These are phyloP conservation scores for Trichosporon sp. DNA, from an alignment of 1,284 basidiomycete species.

Conservation along the genomic window DNA sequence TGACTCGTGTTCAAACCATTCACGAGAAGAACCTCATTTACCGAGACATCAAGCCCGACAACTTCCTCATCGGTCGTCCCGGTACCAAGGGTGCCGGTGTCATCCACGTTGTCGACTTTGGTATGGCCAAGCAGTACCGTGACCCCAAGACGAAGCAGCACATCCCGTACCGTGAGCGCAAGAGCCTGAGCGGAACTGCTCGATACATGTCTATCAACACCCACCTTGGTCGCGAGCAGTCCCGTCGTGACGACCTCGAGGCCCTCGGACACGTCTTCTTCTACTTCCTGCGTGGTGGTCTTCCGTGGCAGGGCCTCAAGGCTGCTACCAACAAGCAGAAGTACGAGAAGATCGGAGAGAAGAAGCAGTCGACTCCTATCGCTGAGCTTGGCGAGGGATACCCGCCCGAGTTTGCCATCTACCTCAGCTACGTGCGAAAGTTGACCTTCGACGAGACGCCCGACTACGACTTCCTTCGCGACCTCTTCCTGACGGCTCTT, in stretches of 20 bases:
- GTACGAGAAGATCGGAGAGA: constrained; percentile 98
- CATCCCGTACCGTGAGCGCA: constrained; percentile 92
- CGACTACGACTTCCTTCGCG: constrained; percentile 91
- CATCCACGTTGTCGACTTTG: constrained; percentile 87
- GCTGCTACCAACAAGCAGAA: constrained; percentile 97
- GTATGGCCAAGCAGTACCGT: constrained; percentile 96
- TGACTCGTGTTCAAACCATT: constrained; percentile 86
- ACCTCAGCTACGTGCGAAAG: constrained; percentile 94
- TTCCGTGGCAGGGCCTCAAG: constrained; percentile 96
- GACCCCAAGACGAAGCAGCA: constrained; percentile 96
- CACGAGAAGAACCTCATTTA: constrained; percentile 98
- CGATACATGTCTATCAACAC: constrained; percentile 98
- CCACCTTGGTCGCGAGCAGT: constrained; percentile 91
- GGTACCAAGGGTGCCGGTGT: constrained; percentile 79
- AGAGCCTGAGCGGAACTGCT: constrained; percentile 82
- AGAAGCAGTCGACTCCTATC: constrained; percentile 94
- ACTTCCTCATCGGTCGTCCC: constrained; percentile 88
- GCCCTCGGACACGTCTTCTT: constrained; percentile 95
- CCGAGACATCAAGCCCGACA: constrained; percentile 96
- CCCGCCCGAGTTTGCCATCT: constrained; percentile 94
- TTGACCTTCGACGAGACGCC: constrained; percentile 94
- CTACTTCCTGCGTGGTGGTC: constrained; percentile 88
- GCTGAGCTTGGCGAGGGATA: constrained; percentile 90
- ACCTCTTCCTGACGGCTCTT: constrained; percentile 84
- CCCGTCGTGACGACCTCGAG: constrained; percentile 88